Conservation (phyloP, 2,329 filamentous ascomycete species). For the Colletotrichum karsti region DNA sequence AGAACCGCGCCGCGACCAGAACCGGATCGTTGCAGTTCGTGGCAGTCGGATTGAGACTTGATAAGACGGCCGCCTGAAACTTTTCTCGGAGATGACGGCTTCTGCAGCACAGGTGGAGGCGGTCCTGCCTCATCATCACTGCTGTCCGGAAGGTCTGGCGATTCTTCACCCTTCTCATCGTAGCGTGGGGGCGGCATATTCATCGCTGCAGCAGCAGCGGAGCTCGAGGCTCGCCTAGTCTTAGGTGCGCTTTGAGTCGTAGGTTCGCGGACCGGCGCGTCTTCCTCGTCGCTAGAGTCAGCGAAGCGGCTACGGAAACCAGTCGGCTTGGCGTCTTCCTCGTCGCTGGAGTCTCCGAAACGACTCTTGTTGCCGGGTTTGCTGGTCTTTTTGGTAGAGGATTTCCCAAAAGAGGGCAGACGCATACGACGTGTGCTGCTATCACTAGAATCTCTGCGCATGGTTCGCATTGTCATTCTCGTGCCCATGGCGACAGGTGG, state of each 20-base stretch:
- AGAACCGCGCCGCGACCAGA: constrained; percentile 49
- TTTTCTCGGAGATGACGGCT: constrained; percentile 31
- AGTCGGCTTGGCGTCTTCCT: constrained; percentile 51
- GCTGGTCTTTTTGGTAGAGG: constrained; percentile 41
- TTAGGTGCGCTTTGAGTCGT: constrained; percentile 64
- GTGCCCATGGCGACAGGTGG: constrained; percentile 50
- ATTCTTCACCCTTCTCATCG: constrained; percentile 56
- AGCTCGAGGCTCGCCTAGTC: constrained; percentile 41
- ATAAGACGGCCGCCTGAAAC: constrained; percentile 18
- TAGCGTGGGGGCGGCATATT: constrained; percentile 40
- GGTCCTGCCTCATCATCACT: constrained; percentile 53
- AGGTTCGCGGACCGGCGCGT: constrained; percentile 74
- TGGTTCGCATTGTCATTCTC: constrained; percentile 48
- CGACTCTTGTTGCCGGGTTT: constrained; percentile 56
- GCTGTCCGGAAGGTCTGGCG: constrained; percentile 68
- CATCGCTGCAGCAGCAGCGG: constrained; percentile 48
- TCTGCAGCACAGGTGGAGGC: constrained; percentile 12
- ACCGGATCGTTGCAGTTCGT: constrained; percentile 46
- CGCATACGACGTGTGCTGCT: constrained; percentile 46
- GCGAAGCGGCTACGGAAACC: constrained; percentile 68
- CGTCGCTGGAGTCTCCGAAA: constrained; percentile 71
- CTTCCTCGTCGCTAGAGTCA: constrained; percentile 75
- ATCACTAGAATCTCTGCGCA: constrained; percentile 52
- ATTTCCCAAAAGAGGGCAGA: constrained; percentile 53
- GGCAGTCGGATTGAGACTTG: constrained; percentile 32